These are phyloP conservation scores for Eucalyptus camaldulensis DNA, from an alignment of 345 rosid species.

Conservation along the genomic window DNA sequence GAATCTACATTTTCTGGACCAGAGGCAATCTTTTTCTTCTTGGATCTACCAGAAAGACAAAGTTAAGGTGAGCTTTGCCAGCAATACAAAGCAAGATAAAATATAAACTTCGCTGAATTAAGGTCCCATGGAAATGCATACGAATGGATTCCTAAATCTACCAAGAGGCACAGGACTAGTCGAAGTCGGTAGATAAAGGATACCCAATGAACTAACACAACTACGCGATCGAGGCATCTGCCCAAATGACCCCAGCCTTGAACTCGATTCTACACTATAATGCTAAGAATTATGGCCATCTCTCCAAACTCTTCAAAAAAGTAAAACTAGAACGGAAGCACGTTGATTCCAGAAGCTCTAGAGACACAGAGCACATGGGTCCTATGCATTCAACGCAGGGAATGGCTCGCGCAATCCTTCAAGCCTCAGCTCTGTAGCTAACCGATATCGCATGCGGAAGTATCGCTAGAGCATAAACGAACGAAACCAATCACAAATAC, in stretches of 20 bases:
- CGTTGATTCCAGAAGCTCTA: not conserved
- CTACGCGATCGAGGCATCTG: not conserved
- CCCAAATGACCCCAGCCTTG: not conserved
- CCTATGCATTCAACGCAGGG: not conserved
- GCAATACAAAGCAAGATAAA: not conserved
- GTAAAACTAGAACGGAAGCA: not conserved
- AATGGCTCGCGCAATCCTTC: not conserved
- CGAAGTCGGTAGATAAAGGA: not conserved
- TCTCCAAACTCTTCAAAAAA: not conserved
- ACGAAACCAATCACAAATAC: not conserved
- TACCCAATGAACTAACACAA: not conserved
- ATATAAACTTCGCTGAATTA: not conserved
- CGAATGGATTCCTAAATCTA: not conserved
- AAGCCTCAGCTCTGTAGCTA: not conserved
- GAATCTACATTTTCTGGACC: conserved; percentile 29
- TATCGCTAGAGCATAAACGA: not conserved
- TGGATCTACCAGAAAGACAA: conserved; percentile 19
- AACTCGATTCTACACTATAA: not conserved
- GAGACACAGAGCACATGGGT: not conserved
- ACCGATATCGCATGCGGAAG: not conserved
- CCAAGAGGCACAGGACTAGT: not conserved
- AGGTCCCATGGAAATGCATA: not conserved
- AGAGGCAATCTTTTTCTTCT: conserved; percentile 39
- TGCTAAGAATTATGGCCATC: not conserved
- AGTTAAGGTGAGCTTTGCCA: not conserved